Base-by-base conservation (phyloP, 164 flowering plant genomes). In the Nymphaea colorata region DNA sequence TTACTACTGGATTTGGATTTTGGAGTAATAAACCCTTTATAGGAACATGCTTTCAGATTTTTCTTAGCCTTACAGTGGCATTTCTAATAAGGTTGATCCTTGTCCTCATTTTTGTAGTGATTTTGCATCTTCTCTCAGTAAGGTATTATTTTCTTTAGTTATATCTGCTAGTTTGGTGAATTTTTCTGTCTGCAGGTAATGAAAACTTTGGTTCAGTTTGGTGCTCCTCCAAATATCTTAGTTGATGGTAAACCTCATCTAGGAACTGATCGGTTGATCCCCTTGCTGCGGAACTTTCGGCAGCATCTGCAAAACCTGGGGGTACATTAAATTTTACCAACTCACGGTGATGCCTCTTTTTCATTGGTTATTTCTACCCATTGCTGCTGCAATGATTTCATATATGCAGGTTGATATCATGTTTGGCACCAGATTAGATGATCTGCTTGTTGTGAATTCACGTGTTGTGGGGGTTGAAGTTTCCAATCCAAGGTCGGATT, bases 221-320 rank as follows among this genome's bases (percentile, higher is more conserved):
- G 99, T 69, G 99, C 99, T 74, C 98, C 98, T 66, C 57, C 74
- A 62, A 89, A 75, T 71, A 92, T 95, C 59, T 76, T 95, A 74
- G 76, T 90, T 66, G 86, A 87, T 80, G 99, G 99, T 61, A 95
- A 95, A 75, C 99, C 99, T 70, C 99, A 90, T 79, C 68, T 95
- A 72, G 98, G 99, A 76, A 95, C 99, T 63, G 97, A 95, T 75
- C 86, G 80, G 80, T 78, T 95, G 79, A 70, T 92, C 78, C 97
- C 99, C 42, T 79, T 95, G 61, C 84, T 95, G 16, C 86, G 85
- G 64, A 87, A 84, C 67, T 89, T 95, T 68, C 81, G 99, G 43
- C 82, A 77, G 61, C 87, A 92, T 83, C 78, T 92, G 62, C 88
- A 77, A 72, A 77, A 53, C 3, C 72, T 86, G 75, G 95, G 93